Evolutionary conservation across 352 stramenopile genomes (phyloP).

Genomic region (Lagenidium giganteum): DNA sequence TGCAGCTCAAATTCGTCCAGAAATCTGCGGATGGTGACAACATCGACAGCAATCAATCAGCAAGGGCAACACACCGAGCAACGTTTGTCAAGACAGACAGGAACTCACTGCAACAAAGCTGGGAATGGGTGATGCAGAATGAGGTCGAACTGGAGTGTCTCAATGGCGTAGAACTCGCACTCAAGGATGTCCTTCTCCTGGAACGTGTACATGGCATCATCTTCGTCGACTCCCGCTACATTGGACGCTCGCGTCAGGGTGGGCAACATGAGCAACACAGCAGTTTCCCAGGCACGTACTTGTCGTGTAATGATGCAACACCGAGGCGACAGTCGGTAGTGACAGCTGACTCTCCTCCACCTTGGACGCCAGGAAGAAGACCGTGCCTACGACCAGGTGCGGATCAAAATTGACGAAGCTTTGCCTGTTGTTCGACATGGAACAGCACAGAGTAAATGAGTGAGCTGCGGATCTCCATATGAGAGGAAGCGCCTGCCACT

Average conservation of each 20-base stretch:
- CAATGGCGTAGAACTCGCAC: slow-evolving; percentile 88
- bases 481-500: neutral
- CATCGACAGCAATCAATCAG: neutral
- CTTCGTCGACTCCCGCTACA: slow-evolving; percentile 73
- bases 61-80: neutral
- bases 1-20: slow-evolving; percentile 83
- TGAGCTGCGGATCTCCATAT: neutral
- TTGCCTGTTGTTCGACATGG: slow-evolving; percentile 38
- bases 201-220: slow-evolving; percentile 86
- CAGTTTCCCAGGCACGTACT: slow-evolving; percentile 35
- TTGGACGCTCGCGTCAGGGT: neutral
- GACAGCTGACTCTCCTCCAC: slow-evolving; percentile 85
- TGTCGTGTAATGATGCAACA: slow-evolving; percentile 83
- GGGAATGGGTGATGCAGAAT: slow-evolving; percentile 86
- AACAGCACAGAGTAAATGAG: neutral
- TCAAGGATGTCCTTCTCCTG: slow-evolving; percentile 88
- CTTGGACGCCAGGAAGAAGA: slow-evolving; percentile 85
- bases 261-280: slow-evolving; percentile 2
- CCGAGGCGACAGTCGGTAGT: slow-evolving; percentile 68
- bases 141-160: slow-evolving; percentile 84
- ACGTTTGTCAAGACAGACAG: neutral
- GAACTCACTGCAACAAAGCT: slow-evolving; percentile 68
- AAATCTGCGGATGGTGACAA: slow-evolving; percentile 31
- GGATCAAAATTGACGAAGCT: slow-evolving; percentile 88
- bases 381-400: slow-evolving; percentile 77